These are phyloP conservation scores for Pilasporangium apinafurcum DNA, from an alignment of 352 stramenopile species.

Conservation along the genomic window DNA sequence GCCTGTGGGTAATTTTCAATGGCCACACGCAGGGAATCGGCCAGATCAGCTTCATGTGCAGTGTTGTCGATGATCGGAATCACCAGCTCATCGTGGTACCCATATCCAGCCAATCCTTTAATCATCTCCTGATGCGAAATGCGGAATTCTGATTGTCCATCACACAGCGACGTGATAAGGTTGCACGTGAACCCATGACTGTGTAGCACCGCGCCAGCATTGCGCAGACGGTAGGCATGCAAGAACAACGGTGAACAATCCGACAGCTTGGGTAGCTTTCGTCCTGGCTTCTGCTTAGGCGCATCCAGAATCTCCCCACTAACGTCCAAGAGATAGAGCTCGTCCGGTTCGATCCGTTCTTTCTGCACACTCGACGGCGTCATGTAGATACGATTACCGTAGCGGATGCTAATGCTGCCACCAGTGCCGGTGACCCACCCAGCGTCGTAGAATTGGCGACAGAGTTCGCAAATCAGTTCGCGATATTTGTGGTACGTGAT, in stretches of 20 bases:
- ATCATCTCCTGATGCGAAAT: constrained; percentile 97
- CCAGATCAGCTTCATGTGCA: constrained; percentile 88
- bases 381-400: constrained; percentile 92
- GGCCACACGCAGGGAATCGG: constrained; percentile 79
- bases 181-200: constrained; percentile 84
- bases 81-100: constrained; percentile 90
- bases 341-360: constrained; percentile 92
- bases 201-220: constrained; percentile 69
- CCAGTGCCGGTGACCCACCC: constrained; percentile 95
- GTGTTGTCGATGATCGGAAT: constrained; percentile 97
- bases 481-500: constrained; percentile 36
- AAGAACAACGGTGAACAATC: constrained; percentile 94
- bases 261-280: constrained; percentile 78
- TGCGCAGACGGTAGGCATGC: constrained; percentile 85
- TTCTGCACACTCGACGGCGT: constrained; percentile 95
- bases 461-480: constrained; percentile 66
- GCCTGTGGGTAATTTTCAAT: constrained; percentile 86
- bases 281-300: constrained; percentile 28
- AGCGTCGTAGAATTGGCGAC: constrained; percentile 63
- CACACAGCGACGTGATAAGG: constrained; percentile 88
- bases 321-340: constrained; percentile 93
- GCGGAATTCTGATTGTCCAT: constrained; percentile 72
- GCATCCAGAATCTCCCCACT: constrained; percentile 73
- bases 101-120: constrained; percentile 91
- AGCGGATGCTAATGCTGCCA: constrained; percentile 91